Evolutionary conservation across 108 stramenopile genomes (phyloP), one percentile per base, ranked within the genome.

Genomic region (Epithemia pelagica): DNA sequence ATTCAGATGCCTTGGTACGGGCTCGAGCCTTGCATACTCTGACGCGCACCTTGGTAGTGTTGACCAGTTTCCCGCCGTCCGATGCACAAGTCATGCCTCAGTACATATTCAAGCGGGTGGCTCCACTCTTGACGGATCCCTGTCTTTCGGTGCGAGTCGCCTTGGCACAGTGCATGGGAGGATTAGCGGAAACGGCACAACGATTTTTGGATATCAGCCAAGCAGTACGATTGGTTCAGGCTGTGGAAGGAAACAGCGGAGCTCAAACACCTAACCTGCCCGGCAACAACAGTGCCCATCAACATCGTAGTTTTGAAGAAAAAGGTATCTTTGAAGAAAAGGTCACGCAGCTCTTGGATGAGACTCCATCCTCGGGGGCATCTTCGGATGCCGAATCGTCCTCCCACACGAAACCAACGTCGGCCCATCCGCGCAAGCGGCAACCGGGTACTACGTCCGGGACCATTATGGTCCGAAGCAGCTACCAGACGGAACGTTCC

Each of bases 31-130:
- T 97, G 8, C 74, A 88, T 21, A 80, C 82, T 0, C 65, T 97
- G 18, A 74, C 90, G 19, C 78, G 77, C 0, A 83, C 95, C 21
- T 62, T 96, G 21, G 70, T 77, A 54, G 70, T 69, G 28, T 82
- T 97, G 5, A 74, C 78, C n/a, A 73, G 70, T 1, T 93, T 96
- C 69, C 88, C 94, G 18, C 92, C 94, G 0, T 95, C 93, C 15
- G 96, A 97, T 74, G 87, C 93, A 24, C 78, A 90, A 64, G 72
- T 99, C 0, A 97, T 99, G 61, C 92, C 94, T 7, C 82, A 90
- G 64, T 99, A 97, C 69, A 80, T 99, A 24, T 96, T 97, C 76
- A 97, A 96, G 55, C 77, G 91, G 25, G 87, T 99, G 1, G 73
- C 88, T 26, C 89, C 89, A 58, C 66, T 98, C 23, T 84, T 83